Percentiles rank a stretch among this genome's conserved stretches.
Conservation (phyloP, 2,329 filamentous ascomycete genomes). For the Penicillium sp. region DNA sequence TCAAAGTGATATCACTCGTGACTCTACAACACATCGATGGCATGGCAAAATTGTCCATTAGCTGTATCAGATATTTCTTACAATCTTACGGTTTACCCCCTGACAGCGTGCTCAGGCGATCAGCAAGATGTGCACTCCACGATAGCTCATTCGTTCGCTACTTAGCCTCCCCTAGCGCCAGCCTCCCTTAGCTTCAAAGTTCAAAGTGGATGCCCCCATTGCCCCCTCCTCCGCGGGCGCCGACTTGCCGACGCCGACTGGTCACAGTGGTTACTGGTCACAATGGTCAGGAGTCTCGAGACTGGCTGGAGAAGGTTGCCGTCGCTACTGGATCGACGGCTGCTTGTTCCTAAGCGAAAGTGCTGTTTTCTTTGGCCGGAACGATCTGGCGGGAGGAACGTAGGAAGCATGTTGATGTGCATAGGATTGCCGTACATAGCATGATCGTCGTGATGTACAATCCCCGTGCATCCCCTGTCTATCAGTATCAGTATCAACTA, state of each 20-base stretch:
- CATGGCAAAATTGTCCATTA: neutral
- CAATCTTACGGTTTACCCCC: neutral
- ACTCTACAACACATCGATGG: neutral
- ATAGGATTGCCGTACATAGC: neutral
- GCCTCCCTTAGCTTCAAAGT: constrained; percentile 7
- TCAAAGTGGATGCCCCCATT: neutral
- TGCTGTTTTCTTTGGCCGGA: neutral
- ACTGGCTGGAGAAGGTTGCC: constrained; percentile 4
- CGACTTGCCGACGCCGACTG: constrained; percentile 3
- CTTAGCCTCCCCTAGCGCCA: neutral
- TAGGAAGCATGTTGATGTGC: neutral
- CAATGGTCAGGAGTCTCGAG: neutral
- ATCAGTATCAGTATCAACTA: neutral
- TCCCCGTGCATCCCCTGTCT: neutral
- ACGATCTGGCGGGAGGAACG: neutral
- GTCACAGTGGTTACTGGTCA: neutral
- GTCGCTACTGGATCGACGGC: constrained; percentile 14
- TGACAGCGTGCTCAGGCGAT: constrained; percentile 8
- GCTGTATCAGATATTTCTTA: neutral
- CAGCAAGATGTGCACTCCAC: constrained; percentile 2
- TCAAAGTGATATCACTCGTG: neutral
- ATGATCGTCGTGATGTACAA: neutral
- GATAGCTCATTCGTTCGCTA: neutral
- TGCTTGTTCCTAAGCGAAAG: constrained; percentile 8
- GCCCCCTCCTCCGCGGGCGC: neutral